Evolutionary conservation across 352 stramenopile species (phyloP).

Genomic region (Phytophthora sp.): DNA sequence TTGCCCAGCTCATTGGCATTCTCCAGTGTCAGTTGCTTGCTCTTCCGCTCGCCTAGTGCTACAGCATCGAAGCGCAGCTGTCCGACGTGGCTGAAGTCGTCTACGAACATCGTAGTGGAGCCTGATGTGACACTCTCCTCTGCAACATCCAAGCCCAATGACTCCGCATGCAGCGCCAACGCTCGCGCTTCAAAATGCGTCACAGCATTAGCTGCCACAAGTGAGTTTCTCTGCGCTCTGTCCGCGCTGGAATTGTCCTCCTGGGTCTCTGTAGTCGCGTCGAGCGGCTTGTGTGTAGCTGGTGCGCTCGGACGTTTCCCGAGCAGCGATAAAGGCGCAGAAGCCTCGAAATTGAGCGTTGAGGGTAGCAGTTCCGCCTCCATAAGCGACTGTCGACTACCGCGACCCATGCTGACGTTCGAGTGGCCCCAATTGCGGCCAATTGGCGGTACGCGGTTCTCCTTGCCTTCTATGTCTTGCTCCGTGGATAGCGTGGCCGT

Average conservation of each 20-base stretch:
- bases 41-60: constrained; percentile 51
- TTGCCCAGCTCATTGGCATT: constrained; percentile 69
- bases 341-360: not conserved
- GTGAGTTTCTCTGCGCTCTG: constrained; percentile 1
- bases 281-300: constrained; percentile 4
- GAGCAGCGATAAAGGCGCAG: constrained; percentile 18
- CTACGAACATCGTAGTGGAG: constrained; percentile 46
- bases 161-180: constrained; percentile 16
- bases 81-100: constrained; percentile 45
- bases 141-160: constrained; percentile 8
- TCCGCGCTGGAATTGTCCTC: not conserved
- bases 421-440: constrained; percentile 10
- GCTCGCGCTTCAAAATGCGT: constrained; percentile 35
- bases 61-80: constrained; percentile 65
- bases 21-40: constrained; percentile 51
- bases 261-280: not conserved
- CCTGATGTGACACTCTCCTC: not conserved
- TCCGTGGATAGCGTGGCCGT: constrained; percentile 5
- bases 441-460: constrained; percentile 33
- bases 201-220: constrained; percentile 6
- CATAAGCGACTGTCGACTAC: not conserved
- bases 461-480: constrained; percentile 30
- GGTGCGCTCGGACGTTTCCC: constrained; percentile 29
- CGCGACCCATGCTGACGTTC: constrained; percentile 31
- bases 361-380: not conserved